A percentile compares a stretch with the other conserved stretches of the same genome.
These are phyloP conservation scores for Arabis hirsuta DNA, from an alignment of 345 rosid species.

Conservation along the genomic window DNA sequence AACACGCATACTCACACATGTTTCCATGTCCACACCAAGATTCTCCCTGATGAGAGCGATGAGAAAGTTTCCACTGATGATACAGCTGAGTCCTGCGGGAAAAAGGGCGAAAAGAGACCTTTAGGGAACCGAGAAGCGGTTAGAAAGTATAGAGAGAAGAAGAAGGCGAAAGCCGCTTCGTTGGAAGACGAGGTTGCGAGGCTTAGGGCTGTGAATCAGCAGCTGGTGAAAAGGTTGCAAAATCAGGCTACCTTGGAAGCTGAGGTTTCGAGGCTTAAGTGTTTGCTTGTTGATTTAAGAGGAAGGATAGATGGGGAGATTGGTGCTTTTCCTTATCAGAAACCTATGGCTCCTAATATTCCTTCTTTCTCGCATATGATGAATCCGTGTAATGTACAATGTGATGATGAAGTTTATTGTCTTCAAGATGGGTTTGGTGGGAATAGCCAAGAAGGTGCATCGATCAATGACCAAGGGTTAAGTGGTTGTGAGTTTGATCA, in stretches of 20 bases:
- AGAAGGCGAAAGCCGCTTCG: conserved; percentile 93
- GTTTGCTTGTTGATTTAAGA: conserved; percentile 92
- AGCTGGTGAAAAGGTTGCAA: conserved; percentile 82
- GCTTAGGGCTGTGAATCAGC: conserved; percentile 81
- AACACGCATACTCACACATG: conserved; percentile 88
- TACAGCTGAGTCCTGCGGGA: conserved; percentile 71
- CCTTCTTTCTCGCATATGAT: conserved; percentile 60
- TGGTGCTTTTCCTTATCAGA: conserved; percentile 95
- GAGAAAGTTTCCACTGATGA: conserved; percentile 77
- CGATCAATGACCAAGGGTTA: conserved; percentile 53
- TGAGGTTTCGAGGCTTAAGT: conserved; percentile 88
- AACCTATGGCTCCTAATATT: conserved; percentile 51
- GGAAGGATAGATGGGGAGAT: conserved; percentile 99
- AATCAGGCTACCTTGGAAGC: conserved; percentile 89
- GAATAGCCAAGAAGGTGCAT: conserved; percentile 53
- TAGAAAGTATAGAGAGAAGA: conserved; percentile 94
- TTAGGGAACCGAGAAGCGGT: conserved; percentile 89
- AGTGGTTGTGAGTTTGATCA: conserved; percentile 72
- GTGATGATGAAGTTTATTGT: conserved; percentile 74
- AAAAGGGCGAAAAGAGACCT: conserved; percentile 72
- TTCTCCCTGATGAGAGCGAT: conserved; percentile 61
- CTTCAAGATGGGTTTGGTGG: conserved; percentile 60
- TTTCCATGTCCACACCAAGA: conserved; percentile 89
- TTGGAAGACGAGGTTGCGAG: conserved; percentile 85
- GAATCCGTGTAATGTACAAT: conserved; percentile 83